Evolutionary conservation across 208 protist genomes (phyloP).

Genomic region (Trypanosoma vivax): DNA sequence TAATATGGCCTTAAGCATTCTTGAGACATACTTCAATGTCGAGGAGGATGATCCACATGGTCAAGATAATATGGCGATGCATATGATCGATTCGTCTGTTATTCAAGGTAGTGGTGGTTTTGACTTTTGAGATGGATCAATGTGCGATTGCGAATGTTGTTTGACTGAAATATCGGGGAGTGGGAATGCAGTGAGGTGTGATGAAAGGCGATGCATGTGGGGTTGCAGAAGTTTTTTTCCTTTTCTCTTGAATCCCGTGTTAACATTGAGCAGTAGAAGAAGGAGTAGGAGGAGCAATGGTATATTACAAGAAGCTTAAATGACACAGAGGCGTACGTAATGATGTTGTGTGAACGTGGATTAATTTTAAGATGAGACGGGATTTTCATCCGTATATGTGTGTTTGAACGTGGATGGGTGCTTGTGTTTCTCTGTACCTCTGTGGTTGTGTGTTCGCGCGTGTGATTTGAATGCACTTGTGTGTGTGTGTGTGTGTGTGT

Average conservation of each 20-base stretch:
- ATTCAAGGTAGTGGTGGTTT: slow-evolving; percentile 12
- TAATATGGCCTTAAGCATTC: slow-evolving; percentile 88
- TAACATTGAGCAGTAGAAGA: no score
- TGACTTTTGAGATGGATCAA: slow-evolving; percentile 23
- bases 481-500: slow-evolving; percentile 5
- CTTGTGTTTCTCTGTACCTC: slow-evolving; percentile 7
- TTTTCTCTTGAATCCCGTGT: no score
- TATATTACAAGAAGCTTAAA: no score
- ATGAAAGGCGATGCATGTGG: no score
- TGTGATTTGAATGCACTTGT: not conserved
- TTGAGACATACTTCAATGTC: slow-evolving; percentile 87
- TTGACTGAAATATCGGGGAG: not conserved
- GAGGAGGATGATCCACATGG: slow-evolving; percentile 21
- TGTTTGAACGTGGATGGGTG: not conserved
- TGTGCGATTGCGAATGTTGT: no score
- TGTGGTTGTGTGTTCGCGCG: no score
- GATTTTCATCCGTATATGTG: slow-evolving; percentile 8
- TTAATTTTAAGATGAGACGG: no score
- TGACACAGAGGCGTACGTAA: no score
- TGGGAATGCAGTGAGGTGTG: not conserved
- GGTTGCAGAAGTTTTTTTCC: no score
- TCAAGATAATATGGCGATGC: not conserved
- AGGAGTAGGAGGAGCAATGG: no score
- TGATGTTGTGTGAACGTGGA: no score
- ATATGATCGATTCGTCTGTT: slow-evolving; percentile 12